Base-by-base conservation (phyloP, 345 rosid species). In the Eucalyptus sideroxylon region DNA sequence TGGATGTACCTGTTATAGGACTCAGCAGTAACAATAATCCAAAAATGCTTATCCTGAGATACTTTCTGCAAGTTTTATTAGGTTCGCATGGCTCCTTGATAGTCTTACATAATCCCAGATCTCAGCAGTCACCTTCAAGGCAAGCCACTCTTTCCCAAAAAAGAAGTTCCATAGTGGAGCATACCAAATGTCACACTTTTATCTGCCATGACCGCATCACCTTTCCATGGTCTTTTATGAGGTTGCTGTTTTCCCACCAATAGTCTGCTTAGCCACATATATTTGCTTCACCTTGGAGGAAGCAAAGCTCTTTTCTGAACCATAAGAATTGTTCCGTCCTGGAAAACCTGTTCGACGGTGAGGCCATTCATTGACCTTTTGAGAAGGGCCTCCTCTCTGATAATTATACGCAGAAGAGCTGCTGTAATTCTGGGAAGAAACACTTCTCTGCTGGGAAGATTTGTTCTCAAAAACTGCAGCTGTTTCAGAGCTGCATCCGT, bases 191-290 rank as follows among this genome's bases (percentile, higher is more conserved):
- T 72, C 45, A 69, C 45, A 6, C 45, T 42, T 72, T 72, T 34
- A 72, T 72, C 82, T 72, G 82, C 82, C 82, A 72, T 72, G 82
- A 72, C 12, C 27, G 12, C 82, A 72, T 37, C 45, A 19, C 24
- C 82, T 72, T 72, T 37, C 82, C 82, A 37, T 37, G 45, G 30
- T 21, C 88, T 82, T 50, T 88, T 88, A 91, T 45, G 89, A 90
- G 3, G 93, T 51, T 11, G 91, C 86, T 15, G 93, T 69, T 44
- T 93, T 90, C 88, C 92, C 94, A 86, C 86, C 92, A 26, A 92
- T 30, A 11, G 95, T 93, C 95, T 97, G 99, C 89, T 98, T 98
- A 86, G 98, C 99, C 89, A 98, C 99, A 91, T 98, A 98, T 37
- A 98, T 96, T 94, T 97, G 99, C 92, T 96, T 98, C 91, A 93